Evolutionary conservation across 2,329 filamentous ascomycete genomes (phyloP), one percentile per base, ranked within the genome.

Genomic region (Periconia sp.): DNA sequence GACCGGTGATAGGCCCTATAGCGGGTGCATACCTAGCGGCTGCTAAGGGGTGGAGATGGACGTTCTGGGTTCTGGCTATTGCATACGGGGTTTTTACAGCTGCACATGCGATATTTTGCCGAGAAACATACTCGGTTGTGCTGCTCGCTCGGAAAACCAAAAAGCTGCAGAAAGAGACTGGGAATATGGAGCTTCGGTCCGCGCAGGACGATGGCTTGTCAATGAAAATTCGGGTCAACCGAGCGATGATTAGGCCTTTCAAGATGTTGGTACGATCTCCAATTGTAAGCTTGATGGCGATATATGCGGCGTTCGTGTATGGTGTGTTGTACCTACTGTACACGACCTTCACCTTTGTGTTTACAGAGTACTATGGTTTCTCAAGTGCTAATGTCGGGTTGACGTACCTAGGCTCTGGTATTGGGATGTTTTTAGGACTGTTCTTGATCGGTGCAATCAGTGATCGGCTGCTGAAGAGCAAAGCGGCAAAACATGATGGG

Each of bases 191-290:
- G 16, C 63, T 77, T 2, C 68, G 66, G n/a, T 74, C 73, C 1
- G 73, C 70, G 40, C 63, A 74, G 33, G 70, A 74, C 31, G 56
- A 57, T 2, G 63, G 66, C 1, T 58, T 78, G 4, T 48, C 69
- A 0, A 61, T 67, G 4, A 61, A 56, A n/a, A 65, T 75, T 21
- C 59, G 77, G 32, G 74, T 79, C 54, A 48, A 65, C n/a, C 70
- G 66, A 10, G 68, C 72, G 24, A 73, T 81, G 46, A 59, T 75
- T 5, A 71, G 86, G 2, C 81, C 82, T 0, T 80, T 79, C 17
- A 81, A 80, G 58, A 76, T 85, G 54, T 72, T 82, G 18, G 69
- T 86, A 23, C 70, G 80, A 18, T 81, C 79, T 13, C 76, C 83
- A 0, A 80, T 83, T 35, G 74, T 80, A 5, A 72, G 78, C 34